A percentile compares a stretch with the other conserved stretches of the same genome.
phyloP scores from a whole-genome alignment of 2,329 filamentous ascomycete genomes.

The Aspergillus sclerotialis region DNA sequence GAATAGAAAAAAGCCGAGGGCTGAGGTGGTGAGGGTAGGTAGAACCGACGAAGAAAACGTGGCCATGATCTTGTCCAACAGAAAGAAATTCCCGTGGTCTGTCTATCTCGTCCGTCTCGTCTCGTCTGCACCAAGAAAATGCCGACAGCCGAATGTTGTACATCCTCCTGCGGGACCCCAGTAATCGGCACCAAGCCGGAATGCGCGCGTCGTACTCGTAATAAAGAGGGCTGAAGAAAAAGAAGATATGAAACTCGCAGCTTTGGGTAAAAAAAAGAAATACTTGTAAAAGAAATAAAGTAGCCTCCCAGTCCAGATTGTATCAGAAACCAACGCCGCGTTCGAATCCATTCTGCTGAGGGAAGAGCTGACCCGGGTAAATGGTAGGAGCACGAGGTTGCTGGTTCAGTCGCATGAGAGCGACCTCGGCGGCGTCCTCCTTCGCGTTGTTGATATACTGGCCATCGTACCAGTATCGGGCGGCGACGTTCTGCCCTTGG shows the following conservation, averaged over 20 bases:
- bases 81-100: no score
- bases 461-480: slow-evolving; percentile 87
- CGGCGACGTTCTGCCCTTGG: slow-evolving; percentile 56
- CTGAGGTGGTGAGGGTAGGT: no score
- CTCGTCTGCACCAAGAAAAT: slow-evolving; percentile 1
- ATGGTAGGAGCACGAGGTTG: slow-evolving; percentile 16
- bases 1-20: no score
- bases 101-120: no score
- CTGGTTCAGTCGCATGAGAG: slow-evolving; percentile 35
- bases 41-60: no score
- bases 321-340: slow-evolving; percentile 4
- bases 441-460: slow-evolving; percentile 79
- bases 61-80: no score
- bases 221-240: slow-evolving; percentile 3
- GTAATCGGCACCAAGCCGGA: slow-evolving; percentile 16
- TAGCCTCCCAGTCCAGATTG: slow-evolving; percentile 5
- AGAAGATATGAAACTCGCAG: slow-evolving; percentile 5
- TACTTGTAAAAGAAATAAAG: slow-evolving; percentile 2
- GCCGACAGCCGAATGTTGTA: slow-evolving; percentile 5
- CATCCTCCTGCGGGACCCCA: slow-evolving; percentile 13
- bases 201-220: slow-evolving; percentile 9
- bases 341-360: slow-evolving; percentile 9
- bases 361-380: slow-evolving; percentile 17
- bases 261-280: slow-evolving; percentile 5
- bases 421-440: slow-evolving; percentile 85